phyloP scores from a whole-genome alignment of 2,329 filamentous ascomycete species.

The Didymella pinodella region DNA sequence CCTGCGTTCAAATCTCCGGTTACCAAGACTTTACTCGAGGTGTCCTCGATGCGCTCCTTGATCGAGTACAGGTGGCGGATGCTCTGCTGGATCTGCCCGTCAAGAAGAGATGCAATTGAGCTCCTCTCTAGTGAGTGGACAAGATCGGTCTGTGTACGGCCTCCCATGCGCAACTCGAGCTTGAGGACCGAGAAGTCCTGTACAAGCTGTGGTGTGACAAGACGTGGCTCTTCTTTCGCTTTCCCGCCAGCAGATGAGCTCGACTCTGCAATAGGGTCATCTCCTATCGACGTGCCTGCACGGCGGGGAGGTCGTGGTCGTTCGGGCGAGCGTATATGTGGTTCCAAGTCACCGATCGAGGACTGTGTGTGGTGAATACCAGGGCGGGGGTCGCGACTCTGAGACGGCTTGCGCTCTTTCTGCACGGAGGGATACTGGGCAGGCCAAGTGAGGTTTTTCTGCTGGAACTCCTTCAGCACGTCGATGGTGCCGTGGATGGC shows the following conservation, averaged over 20 bases:
- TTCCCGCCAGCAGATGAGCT: constrained; percentile 74
- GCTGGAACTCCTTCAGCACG: constrained; percentile 80
- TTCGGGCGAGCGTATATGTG: constrained; percentile 49
- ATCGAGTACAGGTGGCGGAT: constrained; percentile 88
- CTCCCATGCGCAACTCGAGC: constrained; percentile 88
- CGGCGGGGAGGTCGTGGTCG: constrained; percentile 67
- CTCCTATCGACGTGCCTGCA: constrained; percentile 74
- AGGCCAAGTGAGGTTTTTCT: constrained; percentile 91
- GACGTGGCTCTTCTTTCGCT: constrained; percentile 72
- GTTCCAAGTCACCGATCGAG: constrained; percentile 60
- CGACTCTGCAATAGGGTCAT: constrained; percentile 69
- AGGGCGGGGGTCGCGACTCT: constrained; percentile 64
- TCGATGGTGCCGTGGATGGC: constrained; percentile 89
- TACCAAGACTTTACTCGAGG: constrained; percentile 93
- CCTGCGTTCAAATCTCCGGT: constrained; percentile 97
- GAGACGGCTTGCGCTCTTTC: constrained; percentile 52
- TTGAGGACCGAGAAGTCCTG: constrained; percentile 97
- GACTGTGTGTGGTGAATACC: constrained; percentile 71
- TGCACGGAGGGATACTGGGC: constrained; percentile 92
- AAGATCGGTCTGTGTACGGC: constrained; percentile 84
- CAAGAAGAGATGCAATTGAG: constrained; percentile 87
- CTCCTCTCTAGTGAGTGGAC: constrained; percentile 94
- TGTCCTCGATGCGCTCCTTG: constrained; percentile 94
- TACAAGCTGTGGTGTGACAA: constrained; percentile 90
- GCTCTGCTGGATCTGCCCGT: constrained; percentile 93